A percentile compares a stretch with the other conserved stretches of the same genome.
These are phyloP conservation scores for Dactylellina drechsleri DNA, from an alignment of 2,329 filamentous ascomycete genomes.

Conservation along the genomic window DNA sequence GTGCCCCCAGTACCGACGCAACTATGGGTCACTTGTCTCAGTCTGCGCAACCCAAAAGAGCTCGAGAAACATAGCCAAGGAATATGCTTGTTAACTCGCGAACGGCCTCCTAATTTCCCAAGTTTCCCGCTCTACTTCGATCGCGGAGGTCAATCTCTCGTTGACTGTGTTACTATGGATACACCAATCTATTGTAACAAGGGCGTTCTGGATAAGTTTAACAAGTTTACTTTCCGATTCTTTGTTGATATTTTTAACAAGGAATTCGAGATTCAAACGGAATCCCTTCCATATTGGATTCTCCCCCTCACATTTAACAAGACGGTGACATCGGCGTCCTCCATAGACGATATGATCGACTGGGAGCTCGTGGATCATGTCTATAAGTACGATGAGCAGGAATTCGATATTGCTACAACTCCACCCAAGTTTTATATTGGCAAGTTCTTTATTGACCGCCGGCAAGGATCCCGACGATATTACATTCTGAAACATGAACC, in stretches of 20 bases:
- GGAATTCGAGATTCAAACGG: slow-evolving; percentile 72
- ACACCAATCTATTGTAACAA: slow-evolving; percentile 64
- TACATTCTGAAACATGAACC: slow-evolving; percentile 67
- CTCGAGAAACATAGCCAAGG: slow-evolving; percentile 71
- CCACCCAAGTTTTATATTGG: slow-evolving; percentile 67
- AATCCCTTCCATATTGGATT: slow-evolving; percentile 83
- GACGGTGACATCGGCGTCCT: slow-evolving; percentile 31
- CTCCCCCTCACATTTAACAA: slow-evolving; percentile 67
- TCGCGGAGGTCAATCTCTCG: slow-evolving; percentile 69
- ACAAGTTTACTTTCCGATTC: slow-evolving; percentile 76
- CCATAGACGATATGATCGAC: slow-evolving; percentile 66
- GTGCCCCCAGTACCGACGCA: slow-evolving; percentile 61
- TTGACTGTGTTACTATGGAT: slow-evolving; percentile 66
- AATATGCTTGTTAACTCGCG: slow-evolving; percentile 76
- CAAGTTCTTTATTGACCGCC: slow-evolving; percentile 70
- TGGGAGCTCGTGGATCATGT: slow-evolving; percentile 69
- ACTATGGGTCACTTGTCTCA: slow-evolving; percentile 62
- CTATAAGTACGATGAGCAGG: slow-evolving; percentile 60
- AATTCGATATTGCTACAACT: slow-evolving; percentile 62
- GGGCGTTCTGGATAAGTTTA: slow-evolving; percentile 68
- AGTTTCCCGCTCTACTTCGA: slow-evolving; percentile 78
- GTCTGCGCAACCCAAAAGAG: slow-evolving; percentile 68
- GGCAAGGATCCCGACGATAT: slow-evolving; percentile 73
- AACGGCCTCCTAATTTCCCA: slow-evolving; percentile 72
- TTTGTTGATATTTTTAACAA: slow-evolving; percentile 93